Conservation (phyloP, 2,329 filamentous ascomycete species). For the Curvularia sp. region DNA sequence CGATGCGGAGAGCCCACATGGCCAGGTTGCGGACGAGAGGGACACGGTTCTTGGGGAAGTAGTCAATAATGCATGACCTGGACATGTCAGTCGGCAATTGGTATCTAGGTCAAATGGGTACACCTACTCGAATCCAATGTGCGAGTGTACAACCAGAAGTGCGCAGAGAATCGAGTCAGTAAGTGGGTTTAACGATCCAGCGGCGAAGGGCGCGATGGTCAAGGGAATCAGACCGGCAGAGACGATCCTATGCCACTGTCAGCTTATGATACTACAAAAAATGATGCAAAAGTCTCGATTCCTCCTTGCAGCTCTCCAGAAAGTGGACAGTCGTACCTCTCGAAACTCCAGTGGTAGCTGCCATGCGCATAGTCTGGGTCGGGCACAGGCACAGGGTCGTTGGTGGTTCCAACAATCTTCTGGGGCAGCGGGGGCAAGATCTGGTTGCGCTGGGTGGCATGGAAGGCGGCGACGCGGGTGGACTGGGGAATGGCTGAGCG, state of each 20-base stretch:
- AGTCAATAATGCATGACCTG: slow-evolving; percentile 82
- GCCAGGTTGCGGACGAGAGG: slow-evolving; percentile 71
- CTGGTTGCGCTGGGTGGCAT: slow-evolving; percentile 76
- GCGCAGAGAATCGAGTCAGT: slow-evolving; percentile 86
- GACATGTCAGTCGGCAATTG: slow-evolving; percentile 13
- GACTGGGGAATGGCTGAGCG: slow-evolving; percentile 52
- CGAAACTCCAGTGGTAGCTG: slow-evolving; percentile 98
- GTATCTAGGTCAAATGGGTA: slow-evolving; percentile 14
- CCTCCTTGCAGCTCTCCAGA: not conserved
- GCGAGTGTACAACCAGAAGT: slow-evolving; percentile 86
- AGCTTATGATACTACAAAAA: not conserved
- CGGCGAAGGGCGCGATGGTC: slow-evolving; percentile 88
- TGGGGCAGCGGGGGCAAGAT: slow-evolving; percentile 86
- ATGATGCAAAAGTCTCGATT: not conserved
- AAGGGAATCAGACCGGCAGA: slow-evolving; percentile 84
- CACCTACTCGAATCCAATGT: slow-evolving; percentile 86
- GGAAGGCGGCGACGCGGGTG: slow-evolving; percentile 77
- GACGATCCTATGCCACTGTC: slow-evolving; percentile 58
- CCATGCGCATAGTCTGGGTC: slow-evolving; percentile 78
- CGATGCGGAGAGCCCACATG: slow-evolving; percentile 79
- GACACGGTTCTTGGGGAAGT: slow-evolving; percentile 76
- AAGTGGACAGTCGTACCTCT: slow-evolving; percentile 61
- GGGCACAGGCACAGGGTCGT: slow-evolving; percentile 83
- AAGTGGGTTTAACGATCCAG: slow-evolving; percentile 87
- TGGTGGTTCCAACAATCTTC: slow-evolving; percentile 82